Base-by-base conservation (phyloP, 2,329 filamentous ascomycete species). In the Fusarium sp. region DNA sequence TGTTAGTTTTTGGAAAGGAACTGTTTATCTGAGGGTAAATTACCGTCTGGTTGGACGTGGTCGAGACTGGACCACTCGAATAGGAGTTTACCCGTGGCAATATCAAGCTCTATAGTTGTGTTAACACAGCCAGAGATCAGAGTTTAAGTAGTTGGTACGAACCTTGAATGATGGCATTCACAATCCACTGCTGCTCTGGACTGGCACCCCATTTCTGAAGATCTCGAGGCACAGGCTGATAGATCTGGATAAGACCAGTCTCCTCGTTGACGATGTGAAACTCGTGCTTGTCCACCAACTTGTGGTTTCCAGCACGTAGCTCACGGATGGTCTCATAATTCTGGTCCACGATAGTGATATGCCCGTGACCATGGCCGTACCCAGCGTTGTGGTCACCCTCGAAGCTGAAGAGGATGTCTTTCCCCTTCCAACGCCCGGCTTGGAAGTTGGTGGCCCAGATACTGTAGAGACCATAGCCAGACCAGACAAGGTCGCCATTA, bases 401-500 rank as follows among this genome's bases (percentile, higher is more conserved):
- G 58, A 90, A 90, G 58, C 82, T 84, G 73, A 87, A 87, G 5
- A 91, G 80, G 1, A 90, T 83, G 65, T 89, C 85, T 71, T 86
- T 80, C 14, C 87, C 88, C 54, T 86, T 84, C 84, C 84, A 89
- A 7, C 82, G 81, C 0, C 81, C 85, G 2, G 83, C 83, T 69
- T 87, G 88, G 79, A 90, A 89, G 76, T 89, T 89, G 68, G 85
- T 85, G 1, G 84, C 78, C 85, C 87, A 89, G 76, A 86, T 86
- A 35, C 84, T 85, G 72, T 85, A 88, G 74, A 86, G 85, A 5
- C 83, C 84, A 63, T 88, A 88, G 3, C 89, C 87, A 1, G 88
- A 90, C 88, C 88, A 90, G 24, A 91, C 82, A 0, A 90, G 81
- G 59, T 89, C 87, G 2, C 88, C 88, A 35, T 87, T 80, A 72